Evolutionary conservation across 257 asterid species (phyloP).

Genomic region (Primulina tabacum): DNA sequence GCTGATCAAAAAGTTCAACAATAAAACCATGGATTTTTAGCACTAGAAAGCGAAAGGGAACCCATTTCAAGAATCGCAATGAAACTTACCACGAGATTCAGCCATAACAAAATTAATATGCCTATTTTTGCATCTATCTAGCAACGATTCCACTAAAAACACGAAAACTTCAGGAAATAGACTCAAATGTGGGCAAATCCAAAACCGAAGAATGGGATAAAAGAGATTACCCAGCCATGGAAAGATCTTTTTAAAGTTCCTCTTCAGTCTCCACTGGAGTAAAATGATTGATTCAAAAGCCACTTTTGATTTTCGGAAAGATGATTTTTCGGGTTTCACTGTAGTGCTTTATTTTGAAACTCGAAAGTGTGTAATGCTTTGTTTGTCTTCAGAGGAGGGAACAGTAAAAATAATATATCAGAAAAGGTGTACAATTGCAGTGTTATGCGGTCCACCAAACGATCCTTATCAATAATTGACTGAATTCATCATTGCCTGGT

Average conservation of each 20-base stretch:
- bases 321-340: background rate
- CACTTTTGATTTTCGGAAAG: slow-evolving; percentile 25
- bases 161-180: slow-evolving; percentile 11
- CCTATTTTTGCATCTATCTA: background rate
- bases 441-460: too few species aligned
- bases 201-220: background rate
- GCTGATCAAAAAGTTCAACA: slow-evolving; percentile 4
- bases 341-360: background rate
- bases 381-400: background rate
- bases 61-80: background rate
- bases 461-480: too few species aligned
- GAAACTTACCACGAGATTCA: slow-evolving; percentile 22
- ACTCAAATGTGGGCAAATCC: background rate
- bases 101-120: background rate
- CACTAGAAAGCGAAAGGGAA: slow-evolving; percentile 16
- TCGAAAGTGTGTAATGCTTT: background rate
- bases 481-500: too few species aligned
- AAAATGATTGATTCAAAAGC: background rate
- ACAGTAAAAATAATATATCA: background rate
- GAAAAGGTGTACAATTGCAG: too few species aligned
- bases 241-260: slow-evolving; percentile 11
- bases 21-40: slow-evolving; percentile 20
- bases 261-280: background rate
- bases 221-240: slow-evolving; percentile 57
- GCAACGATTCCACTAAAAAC: background rate